Conservation (phyloP, 1,284 basidiomycete species). For the Schizophyllum amplum region DNA sequence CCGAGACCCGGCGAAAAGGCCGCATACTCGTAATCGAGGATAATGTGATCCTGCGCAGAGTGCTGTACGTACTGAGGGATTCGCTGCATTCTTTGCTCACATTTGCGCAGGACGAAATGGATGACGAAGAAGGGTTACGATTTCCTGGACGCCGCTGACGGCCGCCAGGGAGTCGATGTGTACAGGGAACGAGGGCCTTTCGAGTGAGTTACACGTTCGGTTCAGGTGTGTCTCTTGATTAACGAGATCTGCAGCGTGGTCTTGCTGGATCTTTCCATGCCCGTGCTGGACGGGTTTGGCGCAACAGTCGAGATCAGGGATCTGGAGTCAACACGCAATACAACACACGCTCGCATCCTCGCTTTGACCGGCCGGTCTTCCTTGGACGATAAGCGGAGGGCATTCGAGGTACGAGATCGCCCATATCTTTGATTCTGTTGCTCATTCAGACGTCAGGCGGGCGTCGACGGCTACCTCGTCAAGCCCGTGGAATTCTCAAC, state of each 20-base stretch:
- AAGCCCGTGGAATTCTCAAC: constrained; percentile 90
- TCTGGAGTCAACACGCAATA: constrained; percentile 43
- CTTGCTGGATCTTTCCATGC: constrained; percentile 90
- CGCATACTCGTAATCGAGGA: constrained; percentile 80
- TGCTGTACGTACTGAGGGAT: constrained; percentile 46
- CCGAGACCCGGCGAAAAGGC: constrained; percentile 33
- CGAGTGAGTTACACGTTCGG: constrained; percentile 47
- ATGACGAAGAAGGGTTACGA: constrained; percentile 74
- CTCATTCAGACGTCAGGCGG: constrained; percentile 2
- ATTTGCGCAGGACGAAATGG: constrained; percentile 63
- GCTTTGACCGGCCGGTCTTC: constrained; percentile 92
- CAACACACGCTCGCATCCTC: constrained; percentile 56
- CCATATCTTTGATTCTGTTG: constrained; percentile 34
- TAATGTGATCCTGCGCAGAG: constrained; percentile 65
- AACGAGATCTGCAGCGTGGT: constrained; percentile 49
- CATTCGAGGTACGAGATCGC: constrained; percentile 90
- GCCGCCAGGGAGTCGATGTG: constrained; percentile 75
- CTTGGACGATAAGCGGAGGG: constrained; percentile 84
- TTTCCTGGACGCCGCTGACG: constrained; percentile 75
- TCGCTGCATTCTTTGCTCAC: constrained; percentile 20
- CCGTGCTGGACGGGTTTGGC: constrained; percentile 78
- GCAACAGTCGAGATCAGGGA: constrained; percentile 80
- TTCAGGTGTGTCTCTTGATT: constrained; percentile 5
- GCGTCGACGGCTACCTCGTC: constrained; percentile 51
- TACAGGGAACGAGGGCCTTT: constrained; percentile 65